Conservation (phyloP, 176 grass and related monocot genomes). For the Rhynchospora pubera region DNA sequence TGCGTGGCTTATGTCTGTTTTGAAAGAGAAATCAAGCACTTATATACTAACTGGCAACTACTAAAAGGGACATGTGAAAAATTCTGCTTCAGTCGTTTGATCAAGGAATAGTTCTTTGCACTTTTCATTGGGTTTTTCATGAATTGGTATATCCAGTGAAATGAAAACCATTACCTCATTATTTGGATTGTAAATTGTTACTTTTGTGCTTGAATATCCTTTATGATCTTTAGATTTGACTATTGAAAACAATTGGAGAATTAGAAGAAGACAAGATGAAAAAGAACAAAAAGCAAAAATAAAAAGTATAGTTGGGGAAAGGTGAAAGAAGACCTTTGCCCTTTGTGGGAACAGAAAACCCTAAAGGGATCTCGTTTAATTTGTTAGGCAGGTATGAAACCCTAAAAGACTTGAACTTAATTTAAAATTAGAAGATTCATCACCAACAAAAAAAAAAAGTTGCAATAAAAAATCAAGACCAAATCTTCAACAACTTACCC, state of each 20-base stretch:
- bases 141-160: neutral
- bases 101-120: conserved; percentile 15
- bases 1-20: conserved; percentile 40
- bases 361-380: conserved; percentile 19
- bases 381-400: conserved; percentile 28
- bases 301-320: conserved; percentile 27
- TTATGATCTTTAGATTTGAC: neutral
- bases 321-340: conserved; percentile 8
- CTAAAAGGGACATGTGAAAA: neutral
- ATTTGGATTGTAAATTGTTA: conserved; percentile 5
- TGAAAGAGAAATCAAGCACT: conserved; percentile 36
- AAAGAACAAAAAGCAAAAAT: neutral
- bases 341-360: conserved; percentile 19
- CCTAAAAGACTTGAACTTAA: conserved; percentile 8
- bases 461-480: conserved; percentile 2
- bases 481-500: conserved; percentile 24
- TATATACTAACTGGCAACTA: neutral
- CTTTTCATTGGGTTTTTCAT: conserved; percentile 14
- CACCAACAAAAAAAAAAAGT: neutral
- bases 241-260: neutral
- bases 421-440: conserved; percentile 6
- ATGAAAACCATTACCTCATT: neutral
- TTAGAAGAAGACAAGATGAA: conserved; percentile 17
- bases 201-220: conserved; percentile 4
- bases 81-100: conserved; percentile 6